Evolutionary conservation across 179 eudicot genomes (phyloP).

Genomic region (Silene noctiflora): DNA sequence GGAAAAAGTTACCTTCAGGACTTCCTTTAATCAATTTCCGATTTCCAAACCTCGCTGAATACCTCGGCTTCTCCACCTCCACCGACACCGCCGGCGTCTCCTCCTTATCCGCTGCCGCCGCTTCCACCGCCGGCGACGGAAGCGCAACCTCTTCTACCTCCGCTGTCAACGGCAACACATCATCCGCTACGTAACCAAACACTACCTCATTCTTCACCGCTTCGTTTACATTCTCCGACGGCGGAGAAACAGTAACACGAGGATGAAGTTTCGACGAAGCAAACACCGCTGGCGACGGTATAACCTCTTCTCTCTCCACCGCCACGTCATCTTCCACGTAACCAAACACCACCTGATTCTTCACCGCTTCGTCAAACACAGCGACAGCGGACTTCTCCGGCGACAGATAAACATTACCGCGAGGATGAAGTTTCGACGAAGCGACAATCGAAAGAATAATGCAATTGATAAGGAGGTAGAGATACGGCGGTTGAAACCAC

Average conservation of each 20-base stretch:
- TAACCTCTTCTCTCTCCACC: background rate
- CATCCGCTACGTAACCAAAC: conserved; percentile 25
- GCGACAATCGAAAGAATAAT: conserved; percentile 76
- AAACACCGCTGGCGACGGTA: too few relatives aligned
- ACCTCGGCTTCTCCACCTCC: conserved; percentile 53
- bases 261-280: too few relatives aligned
- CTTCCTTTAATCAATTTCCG: conserved; percentile 49
- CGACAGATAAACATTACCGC: conserved; percentile 4
- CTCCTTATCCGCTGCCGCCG: conserved; percentile 10
- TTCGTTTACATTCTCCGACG: too few relatives aligned
- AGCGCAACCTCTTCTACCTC: background rate
- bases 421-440: conserved; percentile 51
- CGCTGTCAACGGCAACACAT: background rate
- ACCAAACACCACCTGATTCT: conserved; percentile 25
- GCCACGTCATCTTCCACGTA: conserved; percentile 9
- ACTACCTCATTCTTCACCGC: conserved; percentile 12
- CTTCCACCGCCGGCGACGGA: background rate
- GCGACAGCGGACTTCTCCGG: background rate
- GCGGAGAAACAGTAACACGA: too few relatives aligned
- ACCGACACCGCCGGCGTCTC: conserved; percentile 23
- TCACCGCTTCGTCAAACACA: background rate
- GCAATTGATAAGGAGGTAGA: conserved; percentile 66
- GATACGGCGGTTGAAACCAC: conserved; percentile 66
- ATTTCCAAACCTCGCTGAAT: conserved; percentile 51
- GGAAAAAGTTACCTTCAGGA: conserved; percentile 49